A percentile compares a stretch with the other conserved stretches of the same genome.
These are phyloP conservation scores for Aaosphaeria pasadenensis DNA, from an alignment of 2,329 filamentous ascomycete species.

Conservation along the genomic window DNA sequence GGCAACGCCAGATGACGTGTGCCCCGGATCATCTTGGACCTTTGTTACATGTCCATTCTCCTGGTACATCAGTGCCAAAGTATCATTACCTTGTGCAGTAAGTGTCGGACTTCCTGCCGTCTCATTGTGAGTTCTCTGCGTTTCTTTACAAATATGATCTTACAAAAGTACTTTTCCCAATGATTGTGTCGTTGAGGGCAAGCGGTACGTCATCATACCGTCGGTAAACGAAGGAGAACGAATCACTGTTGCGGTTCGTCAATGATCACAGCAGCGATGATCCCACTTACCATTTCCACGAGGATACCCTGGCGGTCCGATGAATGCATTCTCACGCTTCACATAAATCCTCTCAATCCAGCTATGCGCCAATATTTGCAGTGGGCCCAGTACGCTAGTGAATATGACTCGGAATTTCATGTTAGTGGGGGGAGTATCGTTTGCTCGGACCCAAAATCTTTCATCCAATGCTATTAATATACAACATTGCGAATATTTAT, in stretches of 20 bases:
- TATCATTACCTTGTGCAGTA: slow-evolving; percentile 3
- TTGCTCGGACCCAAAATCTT: too few species aligned
- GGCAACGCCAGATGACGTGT: slow-evolving; percentile 1
- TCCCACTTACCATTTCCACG: background rate
- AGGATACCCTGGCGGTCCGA: background rate
- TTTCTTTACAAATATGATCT: slow-evolving; percentile 4
- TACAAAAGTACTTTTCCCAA: background rate
- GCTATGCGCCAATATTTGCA: background rate
- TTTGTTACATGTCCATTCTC: slow-evolving; percentile 10
- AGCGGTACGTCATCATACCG: background rate
- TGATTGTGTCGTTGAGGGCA: background rate
- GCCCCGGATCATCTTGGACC: slow-evolving; percentile 2
- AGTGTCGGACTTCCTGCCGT: slow-evolving; percentile 5
- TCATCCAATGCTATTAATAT: too few species aligned
- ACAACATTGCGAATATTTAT: too few species aligned
- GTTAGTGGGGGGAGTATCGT: background rate
- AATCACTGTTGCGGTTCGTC: background rate
- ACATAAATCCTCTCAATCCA: background rate
- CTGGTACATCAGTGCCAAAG: slow-evolving; percentile 4
- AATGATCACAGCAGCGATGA: background rate
- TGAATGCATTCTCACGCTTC: too few species aligned
- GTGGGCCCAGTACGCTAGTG: background rate
- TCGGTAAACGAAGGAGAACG: background rate
- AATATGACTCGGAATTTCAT: background rate
- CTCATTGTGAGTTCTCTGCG: slow-evolving; percentile 5